These are phyloP conservation scores for Aspergillus thermomutatus DNA, from an alignment of 2,329 filamentous ascomycete species.

Conservation along the genomic window DNA sequence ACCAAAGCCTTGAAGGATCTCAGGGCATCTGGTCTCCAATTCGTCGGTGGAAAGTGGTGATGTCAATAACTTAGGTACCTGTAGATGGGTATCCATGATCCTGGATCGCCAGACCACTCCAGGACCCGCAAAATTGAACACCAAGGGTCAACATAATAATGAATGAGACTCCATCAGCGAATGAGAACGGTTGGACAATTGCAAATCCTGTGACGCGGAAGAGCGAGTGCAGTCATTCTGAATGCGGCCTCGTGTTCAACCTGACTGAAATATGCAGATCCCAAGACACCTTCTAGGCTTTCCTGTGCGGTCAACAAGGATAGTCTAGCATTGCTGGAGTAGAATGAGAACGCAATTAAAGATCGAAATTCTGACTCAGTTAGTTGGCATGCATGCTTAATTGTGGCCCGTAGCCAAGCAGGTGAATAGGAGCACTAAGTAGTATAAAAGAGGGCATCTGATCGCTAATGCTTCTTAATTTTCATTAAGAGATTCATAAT, in stretches of 20 bases:
- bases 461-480: neutral
- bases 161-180: too few relatives aligned
- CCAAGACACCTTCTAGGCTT: neutral
- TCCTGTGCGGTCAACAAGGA: neutral
- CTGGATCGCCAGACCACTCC: neutral
- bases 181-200: too few relatives aligned
- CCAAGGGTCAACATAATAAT: neutral
- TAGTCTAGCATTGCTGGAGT: neutral
- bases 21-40: neutral
- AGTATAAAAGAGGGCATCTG: too few relatives aligned
- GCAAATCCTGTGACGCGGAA: too few relatives aligned
- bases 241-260: too few relatives aligned
- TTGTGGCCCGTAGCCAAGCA: too few relatives aligned
- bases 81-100: neutral
- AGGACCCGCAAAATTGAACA: neutral
- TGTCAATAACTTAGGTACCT: too few relatives aligned
- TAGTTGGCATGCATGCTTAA: neutral
- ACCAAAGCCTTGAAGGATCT: neutral
- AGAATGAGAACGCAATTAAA: neutral
- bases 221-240: too few relatives aligned
- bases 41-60: neutral
- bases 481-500: neutral
- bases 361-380: neutral
- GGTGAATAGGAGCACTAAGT: too few relatives aligned
- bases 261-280: neutral